Conservation (phyloP, 352 stramenopile species). For the Phytophthora crassamura region DNA sequence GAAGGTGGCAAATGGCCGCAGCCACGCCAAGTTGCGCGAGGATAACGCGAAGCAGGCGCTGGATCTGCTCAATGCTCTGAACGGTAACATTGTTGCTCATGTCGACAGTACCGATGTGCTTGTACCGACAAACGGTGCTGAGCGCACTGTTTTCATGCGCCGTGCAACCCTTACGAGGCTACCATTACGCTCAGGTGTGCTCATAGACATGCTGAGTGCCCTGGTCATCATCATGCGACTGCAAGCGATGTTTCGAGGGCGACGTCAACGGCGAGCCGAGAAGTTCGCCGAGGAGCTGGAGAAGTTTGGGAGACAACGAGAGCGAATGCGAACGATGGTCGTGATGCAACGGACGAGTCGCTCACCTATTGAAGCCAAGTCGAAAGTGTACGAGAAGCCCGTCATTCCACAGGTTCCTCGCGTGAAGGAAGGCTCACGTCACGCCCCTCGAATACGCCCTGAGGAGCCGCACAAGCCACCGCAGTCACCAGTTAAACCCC, state of each 20-base stretch:
- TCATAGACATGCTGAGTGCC: constrained; percentile 30
- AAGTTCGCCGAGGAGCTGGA: constrained; percentile 41
- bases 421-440: constrained; percentile 1
- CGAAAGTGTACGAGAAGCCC: constrained; percentile 8
- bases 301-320: constrained; percentile 37
- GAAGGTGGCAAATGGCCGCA: constrained; percentile 36
- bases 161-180: constrained; percentile 15
- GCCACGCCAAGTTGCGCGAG: constrained; percentile 50
- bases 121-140: not conserved
- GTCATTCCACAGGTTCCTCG: not conserved
- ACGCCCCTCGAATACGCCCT: constrained; percentile 12
- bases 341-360: constrained; percentile 35
- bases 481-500: constrained; percentile 3
- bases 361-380: constrained; percentile 10
- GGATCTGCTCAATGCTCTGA: constrained; percentile 69
- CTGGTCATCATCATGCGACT: constrained; percentile 37
- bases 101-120: constrained; percentile 16
- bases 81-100: constrained; percentile 39
- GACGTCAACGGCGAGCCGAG: constrained; percentile 32
- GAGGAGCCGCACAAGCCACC: constrained; percentile 8
- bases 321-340: constrained; percentile 35
- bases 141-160: constrained; percentile 11
- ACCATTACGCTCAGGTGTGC: not conserved
- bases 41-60: constrained; percentile 54
- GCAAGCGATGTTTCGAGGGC: constrained; percentile 46